A percentile compares a stretch with the other conserved stretches of the same genome.
These are phyloP conservation scores for Elsinoe ampelina DNA, from an alignment of 2,329 filamentous ascomycete genomes.

Conservation along the genomic window DNA sequence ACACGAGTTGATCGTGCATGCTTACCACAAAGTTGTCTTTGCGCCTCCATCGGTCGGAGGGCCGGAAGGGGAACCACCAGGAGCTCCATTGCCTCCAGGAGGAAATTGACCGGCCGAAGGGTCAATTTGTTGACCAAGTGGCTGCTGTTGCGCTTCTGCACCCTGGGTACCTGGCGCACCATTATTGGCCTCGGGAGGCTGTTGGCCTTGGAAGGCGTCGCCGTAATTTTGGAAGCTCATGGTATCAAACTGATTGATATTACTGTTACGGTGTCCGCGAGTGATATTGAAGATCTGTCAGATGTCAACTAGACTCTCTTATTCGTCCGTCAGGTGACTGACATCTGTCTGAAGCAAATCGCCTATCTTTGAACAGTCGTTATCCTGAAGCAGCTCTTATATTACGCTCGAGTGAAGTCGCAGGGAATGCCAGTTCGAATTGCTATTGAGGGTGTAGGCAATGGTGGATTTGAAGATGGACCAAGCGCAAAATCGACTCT, in stretches of 20 bases:
- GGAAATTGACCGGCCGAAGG: constrained; percentile 31
- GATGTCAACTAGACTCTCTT: background rate
- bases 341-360: background rate
- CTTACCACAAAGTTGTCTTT: constrained; percentile 47
- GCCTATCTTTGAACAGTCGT: background rate
- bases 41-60: constrained; percentile 33
- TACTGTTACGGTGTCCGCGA: background rate
- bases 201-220: constrained; percentile 54
- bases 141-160: constrained; percentile 42
- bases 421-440: background rate
- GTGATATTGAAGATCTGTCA: background rate
- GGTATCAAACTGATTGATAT: constrained; percentile 21
- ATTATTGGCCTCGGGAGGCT: constrained; percentile 37
- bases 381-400: constrained; percentile 8
- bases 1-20: constrained; percentile 15
- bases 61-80: constrained; percentile 25
- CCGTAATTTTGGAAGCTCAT: constrained; percentile 59
- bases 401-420: background rate
- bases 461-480: background rate
- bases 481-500: constrained; percentile 8
- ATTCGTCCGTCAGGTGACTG: background rate
- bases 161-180: constrained; percentile 44
- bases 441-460: background rate
- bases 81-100: constrained; percentile 40
- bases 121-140: constrained; percentile 51